Evolutionary conservation across 2,329 filamentous ascomycete genomes (phyloP).

Genomic region (Aspergillus pseudonomiae): DNA sequence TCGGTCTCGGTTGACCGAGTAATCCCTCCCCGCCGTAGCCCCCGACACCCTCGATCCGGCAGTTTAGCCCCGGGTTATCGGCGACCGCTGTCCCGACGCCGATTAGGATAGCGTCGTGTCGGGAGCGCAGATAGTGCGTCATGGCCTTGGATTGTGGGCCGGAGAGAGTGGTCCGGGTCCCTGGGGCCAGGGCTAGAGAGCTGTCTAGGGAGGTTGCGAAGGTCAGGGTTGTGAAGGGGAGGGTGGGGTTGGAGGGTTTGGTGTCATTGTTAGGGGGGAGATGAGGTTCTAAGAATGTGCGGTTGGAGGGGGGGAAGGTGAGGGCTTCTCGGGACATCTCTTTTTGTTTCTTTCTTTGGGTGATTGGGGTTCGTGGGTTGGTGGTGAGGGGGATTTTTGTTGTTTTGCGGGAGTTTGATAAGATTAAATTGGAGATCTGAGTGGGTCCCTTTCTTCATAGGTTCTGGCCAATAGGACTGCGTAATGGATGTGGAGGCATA

Average conservation of each 20-base stretch:
- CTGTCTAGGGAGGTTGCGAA: constrained; percentile 88
- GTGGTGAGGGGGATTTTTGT: background rate
- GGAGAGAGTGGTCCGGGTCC: constrained; percentile 75
- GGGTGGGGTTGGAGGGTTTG: constrained; percentile 13
- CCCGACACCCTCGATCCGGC: constrained; percentile 65
- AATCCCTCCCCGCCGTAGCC: constrained; percentile 55
- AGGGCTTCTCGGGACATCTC: constrained; percentile 5
- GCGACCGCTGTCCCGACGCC: constrained; percentile 82
- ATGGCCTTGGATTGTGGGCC: constrained; percentile 84
- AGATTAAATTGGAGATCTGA: background rate
- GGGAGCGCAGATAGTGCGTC: constrained; percentile 88
- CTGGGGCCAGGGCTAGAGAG: constrained; percentile 71
- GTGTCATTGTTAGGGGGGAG: constrained; percentile 5
- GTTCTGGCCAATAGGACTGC: background rate
- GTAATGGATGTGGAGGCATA: too few species aligned
- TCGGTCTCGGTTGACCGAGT: constrained; percentile 70
- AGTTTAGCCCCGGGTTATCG: constrained; percentile 85
- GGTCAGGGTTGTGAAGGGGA: constrained; percentile 71
- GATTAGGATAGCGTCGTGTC: constrained; percentile 81
- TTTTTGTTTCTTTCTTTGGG: background rate
- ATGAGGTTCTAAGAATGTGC: constrained; percentile 12
- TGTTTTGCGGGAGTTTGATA: background rate
- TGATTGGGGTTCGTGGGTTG: background rate
- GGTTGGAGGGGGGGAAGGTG: constrained; percentile 6
- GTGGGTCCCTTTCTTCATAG: background rate